These are phyloP conservation scores for Cyathus striatus DNA, from an alignment of 768 basidiomycete genomes.

Conservation along the genomic window DNA sequence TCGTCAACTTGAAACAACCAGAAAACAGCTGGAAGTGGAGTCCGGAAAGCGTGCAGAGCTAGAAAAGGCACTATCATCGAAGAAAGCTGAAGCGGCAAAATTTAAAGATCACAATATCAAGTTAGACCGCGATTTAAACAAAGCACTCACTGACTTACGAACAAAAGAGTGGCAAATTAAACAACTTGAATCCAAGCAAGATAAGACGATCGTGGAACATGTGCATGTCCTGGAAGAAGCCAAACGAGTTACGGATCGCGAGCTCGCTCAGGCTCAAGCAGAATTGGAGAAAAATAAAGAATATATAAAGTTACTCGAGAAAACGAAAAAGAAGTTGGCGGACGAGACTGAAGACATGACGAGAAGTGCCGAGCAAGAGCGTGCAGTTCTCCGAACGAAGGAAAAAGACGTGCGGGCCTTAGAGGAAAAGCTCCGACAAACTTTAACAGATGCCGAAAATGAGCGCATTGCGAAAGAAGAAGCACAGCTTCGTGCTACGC, in stretches of 20 bases:
- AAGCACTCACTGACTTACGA: conserved; percentile 75
- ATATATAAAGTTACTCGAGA: conserved; percentile 84
- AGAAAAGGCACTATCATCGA: conserved; percentile 56
- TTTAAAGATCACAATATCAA: conserved; percentile 67
- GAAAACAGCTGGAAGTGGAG: conserved; percentile 75
- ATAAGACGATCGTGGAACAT: conserved; percentile 98
- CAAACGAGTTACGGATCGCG: conserved; percentile 89
- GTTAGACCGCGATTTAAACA: conserved; percentile 76
- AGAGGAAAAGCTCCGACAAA: conserved; percentile 55
- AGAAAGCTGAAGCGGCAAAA: conserved; percentile 65
- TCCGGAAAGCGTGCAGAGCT: conserved; percentile 66
- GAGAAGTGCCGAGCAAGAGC: conserved; percentile 69
- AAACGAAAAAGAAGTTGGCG: conserved; percentile 66
- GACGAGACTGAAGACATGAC: conserved; percentile 81
- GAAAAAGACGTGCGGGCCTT: conserved; percentile 62
- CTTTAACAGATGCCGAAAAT: conserved; percentile 55
- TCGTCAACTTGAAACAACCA: conserved; percentile 64
- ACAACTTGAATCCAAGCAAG: conserved; percentile 80
- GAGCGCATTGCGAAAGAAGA: conserved; percentile 63
- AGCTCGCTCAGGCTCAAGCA: conserved; percentile 74
- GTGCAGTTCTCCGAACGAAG: conserved; percentile 57
- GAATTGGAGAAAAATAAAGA: conserved; percentile 71
- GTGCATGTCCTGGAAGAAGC: conserved; percentile 95
- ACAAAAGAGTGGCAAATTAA: conserved; percentile 82
- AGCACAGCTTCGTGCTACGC: conserved; percentile 56